Evolutionary conservation across 2,329 filamentous ascomycete genomes (phyloP).

Genomic region (Coniochaeta prunicola): DNA sequence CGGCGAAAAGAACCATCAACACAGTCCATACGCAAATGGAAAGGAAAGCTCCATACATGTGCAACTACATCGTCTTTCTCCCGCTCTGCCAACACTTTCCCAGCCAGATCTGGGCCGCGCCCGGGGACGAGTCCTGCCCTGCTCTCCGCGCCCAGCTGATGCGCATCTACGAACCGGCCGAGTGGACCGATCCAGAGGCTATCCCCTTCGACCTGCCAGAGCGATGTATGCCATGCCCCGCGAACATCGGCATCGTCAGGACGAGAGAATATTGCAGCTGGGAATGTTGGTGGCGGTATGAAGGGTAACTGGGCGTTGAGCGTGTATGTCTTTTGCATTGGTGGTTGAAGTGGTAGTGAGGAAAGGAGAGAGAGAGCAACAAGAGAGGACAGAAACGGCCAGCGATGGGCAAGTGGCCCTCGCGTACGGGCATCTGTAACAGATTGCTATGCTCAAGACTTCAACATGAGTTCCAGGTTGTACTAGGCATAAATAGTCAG

Average conservation of each 20-base stretch:
- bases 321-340: background rate
- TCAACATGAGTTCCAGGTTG: too few relatives aligned
- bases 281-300: background rate
- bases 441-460: too few relatives aligned
- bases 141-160: slow-evolving; percentile 2
- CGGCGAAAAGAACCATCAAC: too few relatives aligned
- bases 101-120: background rate
- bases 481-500: too few relatives aligned
- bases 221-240: background rate
- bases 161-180: slow-evolving; percentile 3
- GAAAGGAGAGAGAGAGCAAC: background rate
- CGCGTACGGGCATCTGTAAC: too few relatives aligned
- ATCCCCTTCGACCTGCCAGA: slow-evolving; percentile 5
- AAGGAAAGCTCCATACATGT: background rate
- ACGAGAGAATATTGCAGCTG: background rate
- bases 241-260: slow-evolving; percentile 1
- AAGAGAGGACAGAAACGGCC: background rate
- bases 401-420: too few relatives aligned
- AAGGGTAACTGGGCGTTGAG: background rate
- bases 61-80: slow-evolving; percentile 4
- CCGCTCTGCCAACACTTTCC: slow-evolving; percentile 2
- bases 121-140: background rate
- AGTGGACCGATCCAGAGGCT: background rate
- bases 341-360: background rate
- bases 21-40: too few relatives aligned